Conservation (phyloP, 1,139 yeast species). For the Arxiozyma telluris region DNA sequence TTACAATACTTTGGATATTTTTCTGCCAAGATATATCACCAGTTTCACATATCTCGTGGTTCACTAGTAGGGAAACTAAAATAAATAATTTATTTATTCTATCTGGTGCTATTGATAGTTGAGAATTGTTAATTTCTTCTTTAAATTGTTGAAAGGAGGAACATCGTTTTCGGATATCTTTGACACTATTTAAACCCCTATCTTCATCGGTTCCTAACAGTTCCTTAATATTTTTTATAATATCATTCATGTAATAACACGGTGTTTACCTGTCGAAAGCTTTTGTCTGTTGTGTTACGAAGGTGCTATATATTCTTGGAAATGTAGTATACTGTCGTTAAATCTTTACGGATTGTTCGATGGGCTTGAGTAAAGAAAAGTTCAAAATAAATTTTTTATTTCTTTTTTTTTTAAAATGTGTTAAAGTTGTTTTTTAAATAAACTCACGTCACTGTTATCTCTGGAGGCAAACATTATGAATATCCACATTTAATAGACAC, state of each 20-base stretch:
- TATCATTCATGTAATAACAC: conserved; percentile 6
- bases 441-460: too few relatives aligned
- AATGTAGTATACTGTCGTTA: not conserved
- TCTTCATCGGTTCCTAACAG: conserved; percentile 22
- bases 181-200: conserved; percentile 20
- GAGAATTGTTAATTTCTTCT: conserved; percentile 4
- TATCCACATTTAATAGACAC: not conserved
- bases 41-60: not conserved
- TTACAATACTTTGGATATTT: conserved; percentile 36
- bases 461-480: too few relatives aligned
- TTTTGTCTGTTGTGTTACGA: not conserved
- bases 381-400: too few relatives aligned
- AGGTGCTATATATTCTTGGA: not conserved
- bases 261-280: not conserved
- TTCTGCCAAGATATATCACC: conserved; percentile 8
- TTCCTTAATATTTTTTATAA: conserved; percentile 9
- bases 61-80: conserved; percentile 4
- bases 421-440: too few relatives aligned
- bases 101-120: conserved; percentile 14
- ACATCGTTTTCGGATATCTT: conserved; percentile 14
- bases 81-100: conserved; percentile 14
- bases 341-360: not conserved
- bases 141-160: conserved; percentile 10
- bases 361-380: not conserved
- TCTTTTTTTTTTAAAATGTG: too few relatives aligned